Evolutionary conservation across 495 filamentous ascomycete genomes (phyloP).

Genomic region (Tuber brumale): DNA sequence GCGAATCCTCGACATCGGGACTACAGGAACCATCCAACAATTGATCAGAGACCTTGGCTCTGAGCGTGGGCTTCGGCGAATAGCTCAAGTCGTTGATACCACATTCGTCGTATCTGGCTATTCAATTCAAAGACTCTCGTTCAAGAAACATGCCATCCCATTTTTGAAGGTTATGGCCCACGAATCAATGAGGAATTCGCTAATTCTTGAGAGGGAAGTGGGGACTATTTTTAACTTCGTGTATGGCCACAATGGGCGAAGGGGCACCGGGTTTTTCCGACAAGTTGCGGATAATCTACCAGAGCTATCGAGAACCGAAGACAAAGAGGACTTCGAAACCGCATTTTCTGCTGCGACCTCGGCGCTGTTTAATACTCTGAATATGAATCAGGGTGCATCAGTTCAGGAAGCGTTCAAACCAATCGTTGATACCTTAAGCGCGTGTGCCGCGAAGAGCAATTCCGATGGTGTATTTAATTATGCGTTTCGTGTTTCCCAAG

Average conservation of each 20-base stretch:
- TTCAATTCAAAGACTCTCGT: constrained; percentile 13
- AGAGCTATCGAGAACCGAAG: constrained; percentile 3
- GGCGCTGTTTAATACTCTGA: constrained; percentile 24
- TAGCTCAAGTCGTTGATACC: constrained; percentile 26
- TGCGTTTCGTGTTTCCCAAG: constrained; percentile 20
- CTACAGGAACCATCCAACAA: constrained; percentile 28
- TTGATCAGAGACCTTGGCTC: constrained; percentile 35
- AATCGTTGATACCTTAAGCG: constrained; percentile 12
- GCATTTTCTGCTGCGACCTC: constrained; percentile 20
- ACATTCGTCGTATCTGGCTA: constrained; percentile 18
- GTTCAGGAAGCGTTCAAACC: constrained; percentile 30
- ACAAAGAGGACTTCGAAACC: constrained; percentile 15
- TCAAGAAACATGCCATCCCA: constrained; percentile 43
- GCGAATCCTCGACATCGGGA: constrained; percentile 32
- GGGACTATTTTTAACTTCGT: constrained; percentile 55
- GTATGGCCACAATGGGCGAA: constrained; percentile 49
- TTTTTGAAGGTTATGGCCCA: constrained; percentile 52
- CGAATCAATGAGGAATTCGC: constrained; percentile 49
- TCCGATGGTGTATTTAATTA: constrained; percentile 19
- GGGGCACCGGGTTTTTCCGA: constrained; percentile 46
- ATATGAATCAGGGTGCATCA: constrained; percentile 33
- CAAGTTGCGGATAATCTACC: constrained; percentile 19
- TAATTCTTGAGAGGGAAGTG: constrained; percentile 52
- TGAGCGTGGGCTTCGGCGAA: constrained; percentile 26
- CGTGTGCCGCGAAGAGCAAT: background rate